These are phyloP conservation scores for Phycomyces blakesleeanus DNA, from an alignment of 192 early-diverging fungal species.

Conservation along the genomic window DNA sequence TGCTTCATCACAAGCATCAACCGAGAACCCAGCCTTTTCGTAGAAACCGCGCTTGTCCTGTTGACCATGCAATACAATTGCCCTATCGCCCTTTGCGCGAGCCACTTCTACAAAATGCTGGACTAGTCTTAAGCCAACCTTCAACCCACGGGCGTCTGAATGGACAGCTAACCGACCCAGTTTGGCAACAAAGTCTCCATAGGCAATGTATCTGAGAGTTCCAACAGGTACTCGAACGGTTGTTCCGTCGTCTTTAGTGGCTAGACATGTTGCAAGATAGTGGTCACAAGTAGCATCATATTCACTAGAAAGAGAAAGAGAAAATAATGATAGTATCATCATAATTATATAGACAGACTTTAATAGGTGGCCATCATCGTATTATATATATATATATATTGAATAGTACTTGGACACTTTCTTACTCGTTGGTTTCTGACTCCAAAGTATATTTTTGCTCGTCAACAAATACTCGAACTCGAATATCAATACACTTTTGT, in stretches of 20 bases:
- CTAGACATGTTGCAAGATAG: slow-evolving; percentile 7
- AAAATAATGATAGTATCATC: no score
- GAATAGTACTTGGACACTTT: background rate
- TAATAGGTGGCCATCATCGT: no score
- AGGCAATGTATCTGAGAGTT: slow-evolving; percentile 18
- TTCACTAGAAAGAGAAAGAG: background rate
- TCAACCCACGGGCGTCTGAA: slow-evolving; percentile 21
- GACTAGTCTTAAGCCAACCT: slow-evolving; percentile 20
- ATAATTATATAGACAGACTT: no score
- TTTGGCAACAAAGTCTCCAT: slow-evolving; percentile 19
- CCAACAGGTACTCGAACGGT: slow-evolving; percentile 22
- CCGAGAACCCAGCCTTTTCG: slow-evolving; percentile 20
- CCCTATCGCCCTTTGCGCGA: background rate
- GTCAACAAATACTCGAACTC: slow-evolving; percentile 14
- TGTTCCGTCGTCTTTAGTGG: background rate
- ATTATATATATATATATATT: no score
- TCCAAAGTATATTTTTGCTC: slow-evolving; percentile 6
- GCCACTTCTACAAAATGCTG: slow-evolving; percentile 13
- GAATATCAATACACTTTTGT: background rate
- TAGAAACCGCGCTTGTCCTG: slow-evolving; percentile 29
- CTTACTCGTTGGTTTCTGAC: slow-evolving; percentile 17
- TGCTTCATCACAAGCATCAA: slow-evolving; percentile 24
- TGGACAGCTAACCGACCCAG: slow-evolving; percentile 28
- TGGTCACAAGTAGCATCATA: slow-evolving; percentile 11
- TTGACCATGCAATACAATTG: slow-evolving; percentile 24